Evolutionary conservation across 2,329 filamentous ascomycete genomes (phyloP).

Genomic region (Aspergillus viridinutans): DNA sequence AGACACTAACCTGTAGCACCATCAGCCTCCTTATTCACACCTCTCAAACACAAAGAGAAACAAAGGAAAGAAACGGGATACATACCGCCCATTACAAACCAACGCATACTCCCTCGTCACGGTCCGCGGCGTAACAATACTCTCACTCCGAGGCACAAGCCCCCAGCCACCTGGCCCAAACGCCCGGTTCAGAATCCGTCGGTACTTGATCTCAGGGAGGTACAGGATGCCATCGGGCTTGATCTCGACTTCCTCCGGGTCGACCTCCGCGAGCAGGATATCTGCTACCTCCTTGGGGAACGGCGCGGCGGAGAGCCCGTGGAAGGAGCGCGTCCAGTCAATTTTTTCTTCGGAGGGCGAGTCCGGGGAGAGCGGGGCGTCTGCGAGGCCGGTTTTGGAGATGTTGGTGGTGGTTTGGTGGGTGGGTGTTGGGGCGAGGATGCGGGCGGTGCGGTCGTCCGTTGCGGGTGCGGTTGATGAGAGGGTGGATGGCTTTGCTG

Average conservation of each 20-base stretch:
- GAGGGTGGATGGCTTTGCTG: constrained; percentile 8
- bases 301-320: constrained; percentile 67
- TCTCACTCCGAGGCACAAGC: constrained; percentile 79
- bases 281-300: constrained; percentile 68
- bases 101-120: constrained; percentile 91
- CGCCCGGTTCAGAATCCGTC: constrained; percentile 78
- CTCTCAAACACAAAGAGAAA: neutral
- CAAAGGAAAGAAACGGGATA: neutral
- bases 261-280: constrained; percentile 64
- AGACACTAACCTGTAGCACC: constrained; percentile 67
- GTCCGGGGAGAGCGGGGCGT: constrained; percentile 32
- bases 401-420: constrained; percentile 34
- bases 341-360: constrained; percentile 44
- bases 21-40: constrained; percentile 1
- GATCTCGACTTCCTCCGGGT: constrained; percentile 79
- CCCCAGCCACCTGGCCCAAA: constrained; percentile 98
- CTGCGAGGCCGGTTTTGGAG: constrained; percentile 35
- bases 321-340: constrained; percentile 81
- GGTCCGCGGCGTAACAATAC: constrained; percentile 74
- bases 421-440: constrained; percentile 22
- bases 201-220: constrained; percentile 96
- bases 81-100: constrained; percentile 77
- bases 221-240: constrained; percentile 98
- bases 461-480: constrained; percentile 13
- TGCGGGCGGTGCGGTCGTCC: constrained; percentile 13